Base-by-base conservation (phyloP, 192 early-diverging fungal species). In the Haplosporangium gracile region DNA sequence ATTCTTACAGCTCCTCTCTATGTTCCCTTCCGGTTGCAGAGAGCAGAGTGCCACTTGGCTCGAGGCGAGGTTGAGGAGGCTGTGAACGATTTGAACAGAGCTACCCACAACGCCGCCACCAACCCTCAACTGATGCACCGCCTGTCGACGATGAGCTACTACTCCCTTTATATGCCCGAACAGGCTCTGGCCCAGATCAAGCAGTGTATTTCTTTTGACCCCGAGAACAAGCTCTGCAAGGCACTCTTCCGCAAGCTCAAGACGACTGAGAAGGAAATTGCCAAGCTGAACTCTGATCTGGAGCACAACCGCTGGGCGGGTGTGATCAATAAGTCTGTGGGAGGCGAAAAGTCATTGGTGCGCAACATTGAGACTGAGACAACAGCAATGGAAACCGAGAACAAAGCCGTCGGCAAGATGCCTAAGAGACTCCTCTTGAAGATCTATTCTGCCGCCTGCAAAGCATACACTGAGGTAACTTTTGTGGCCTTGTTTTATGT, bases 201-300 rank as follows among this genome's bases (percentile, higher is more conserved):
- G 70, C 95, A 97, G 75, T 98, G 98, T 83, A 89, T 98, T 18
- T 92, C 93, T 38, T 94, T 94, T 7, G 98, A 99, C 82, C 97
- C 97, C 2, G 98, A 99, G 65, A 93, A 99, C 87, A 97, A 96
- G 85, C 45, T 88, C 40, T 99, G 98, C 92, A 97, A 97, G 88
- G 89, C 81, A 9, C 79, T 93, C 9, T 97, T 97, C 82, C 86
- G 91, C 36, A 89, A 85, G 70, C 77, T 97, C 47, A 97, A 97
- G 75, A 92, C 93, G 69, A 82, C 96, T 38, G 94, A 96, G 47
- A 96, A 97, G 83, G 90, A 88, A 40, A 77, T 97, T 24, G 85
- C 86, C 26, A 93, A 89, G 78, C 89, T 97, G 26, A 90, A 93
- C 29, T 81, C 74, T 2, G 90, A 93, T 73, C 76, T 92, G 20